Base-by-base conservation (phyloP, 164 flowering plant genomes). In the Hamamelis virginiana region DNA sequence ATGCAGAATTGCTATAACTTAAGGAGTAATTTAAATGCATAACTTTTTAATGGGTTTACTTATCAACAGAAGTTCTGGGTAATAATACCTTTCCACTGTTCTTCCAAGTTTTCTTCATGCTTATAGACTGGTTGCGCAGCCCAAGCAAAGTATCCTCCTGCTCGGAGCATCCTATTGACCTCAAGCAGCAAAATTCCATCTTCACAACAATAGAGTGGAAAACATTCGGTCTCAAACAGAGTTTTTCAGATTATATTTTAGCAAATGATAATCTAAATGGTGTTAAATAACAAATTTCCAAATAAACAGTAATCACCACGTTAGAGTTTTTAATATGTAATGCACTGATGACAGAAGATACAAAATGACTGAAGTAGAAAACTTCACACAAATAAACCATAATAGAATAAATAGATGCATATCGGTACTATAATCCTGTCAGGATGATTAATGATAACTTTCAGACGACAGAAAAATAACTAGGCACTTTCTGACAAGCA, bases 41-140 rank as follows among this genome's bases (percentile, higher is more conserved):
- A 33, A 33, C 41, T 33, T 33, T 47, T 47, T 1, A 47, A 11
- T 47, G 1, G 13, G 16, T 47, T 47, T 3, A 47, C 10, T 47
- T 33, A 14, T 16, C 14, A 13, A 10, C 21, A 45, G 38, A 22
- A n/a, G 65, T 62, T 21, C 48, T 22, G 1, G 22, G n/a, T 25
- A 27, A 22, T 27, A 23, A 52, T 80, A 91, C 97, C 97, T 83
- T 82, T 76, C 96, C 96, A 89, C 76, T 87, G 96, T 77, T 86
- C 91, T 78, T 84, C 86, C 23, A 86, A 78, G 57, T 69, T 76
- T 59, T 76, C 82, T 70, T 92, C 95, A 74, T 89, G 91, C 79
- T 92, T 90, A 75, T 90, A 89, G 69, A 90, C 96, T 62, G 97
- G 94, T 63, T 90, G 94, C 59, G 97, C 94, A 21, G 97, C 96